Percentiles rank a stretch among this genome's conserved stretches.
These are phyloP conservation scores for Diaporthe citriasiana DNA, from an alignment of 2,329 filamentous ascomycete genomes.

Conservation along the genomic window DNA sequence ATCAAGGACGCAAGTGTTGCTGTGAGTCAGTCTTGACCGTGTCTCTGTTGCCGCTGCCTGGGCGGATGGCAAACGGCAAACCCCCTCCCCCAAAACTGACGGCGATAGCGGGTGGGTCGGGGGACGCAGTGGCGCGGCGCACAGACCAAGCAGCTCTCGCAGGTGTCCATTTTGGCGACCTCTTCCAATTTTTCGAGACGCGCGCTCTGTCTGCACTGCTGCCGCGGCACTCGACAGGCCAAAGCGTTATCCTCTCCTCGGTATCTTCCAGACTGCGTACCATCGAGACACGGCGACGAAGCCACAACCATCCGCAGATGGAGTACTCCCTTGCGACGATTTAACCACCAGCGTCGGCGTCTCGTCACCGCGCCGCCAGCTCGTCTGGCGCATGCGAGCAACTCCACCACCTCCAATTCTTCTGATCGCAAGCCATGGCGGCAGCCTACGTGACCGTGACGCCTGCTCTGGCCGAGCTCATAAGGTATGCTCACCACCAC, in stretches of 20 bases:
- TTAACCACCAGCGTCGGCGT: constrained; percentile 37
- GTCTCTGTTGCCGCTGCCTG: neutral
- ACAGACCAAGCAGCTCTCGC: constrained; percentile 7
- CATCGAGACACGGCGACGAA: constrained; percentile 12
- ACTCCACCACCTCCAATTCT: neutral
- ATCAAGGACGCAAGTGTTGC: neutral
- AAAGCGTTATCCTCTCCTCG: constrained; percentile 14
- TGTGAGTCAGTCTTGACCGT: neutral
- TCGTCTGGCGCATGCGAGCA: constrained; percentile 33
- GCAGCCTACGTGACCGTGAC: constrained; percentile 51
- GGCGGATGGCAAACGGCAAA: neutral
- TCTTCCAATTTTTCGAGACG: constrained; percentile 34
- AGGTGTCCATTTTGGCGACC: constrained; percentile 19
- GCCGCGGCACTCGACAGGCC: constrained; percentile 29
- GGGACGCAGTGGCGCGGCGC: constrained; percentile 8
- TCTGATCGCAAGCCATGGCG: constrained; percentile 43
- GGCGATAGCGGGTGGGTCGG: constrained; percentile 18
- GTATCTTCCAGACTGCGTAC: neutral
- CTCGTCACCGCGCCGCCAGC: constrained; percentile 36
- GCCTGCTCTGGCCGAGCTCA: constrained; percentile 70
- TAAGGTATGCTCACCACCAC: constrained; percentile 60
- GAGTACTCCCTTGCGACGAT: constrained; percentile 5
- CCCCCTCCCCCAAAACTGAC: neutral
- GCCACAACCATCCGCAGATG: constrained; percentile 34
- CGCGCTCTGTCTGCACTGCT: neutral